Percentiles rank a stretch among this genome's conserved stretches.
These are phyloP conservation scores for Aristolochia contorta DNA, from an alignment of 164 flowering plant species.

Conservation along the genomic window DNA sequence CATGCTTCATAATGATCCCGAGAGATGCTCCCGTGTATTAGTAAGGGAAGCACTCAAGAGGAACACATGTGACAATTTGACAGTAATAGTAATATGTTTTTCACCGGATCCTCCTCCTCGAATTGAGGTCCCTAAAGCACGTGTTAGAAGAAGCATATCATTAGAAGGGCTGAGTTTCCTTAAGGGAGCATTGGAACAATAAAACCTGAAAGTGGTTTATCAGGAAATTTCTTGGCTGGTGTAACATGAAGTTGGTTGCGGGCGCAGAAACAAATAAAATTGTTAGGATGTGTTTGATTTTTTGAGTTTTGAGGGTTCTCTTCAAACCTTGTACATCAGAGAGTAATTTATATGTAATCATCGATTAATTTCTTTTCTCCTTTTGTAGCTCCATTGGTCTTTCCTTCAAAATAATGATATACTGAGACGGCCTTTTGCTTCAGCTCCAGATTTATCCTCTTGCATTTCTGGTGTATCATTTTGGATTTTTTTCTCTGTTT, in stretches of 20 bases:
- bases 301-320: background rate
- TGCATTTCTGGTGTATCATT: no score
- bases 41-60: constrained; percentile 86
- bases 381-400: background rate
- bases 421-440: no score
- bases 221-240: background rate
- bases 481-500: no score
- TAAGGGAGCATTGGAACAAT: constrained; percentile 52
- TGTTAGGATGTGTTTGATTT: constrained; percentile 4
- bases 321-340: constrained; percentile 5
- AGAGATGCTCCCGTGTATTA: constrained; percentile 70
- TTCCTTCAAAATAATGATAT: no score
- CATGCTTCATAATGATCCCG: constrained; percentile 87
- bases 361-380: background rate
- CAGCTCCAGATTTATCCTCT: no score
- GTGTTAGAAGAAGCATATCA: constrained; percentile 68
- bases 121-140: constrained; percentile 48
- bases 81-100: constrained; percentile 80
- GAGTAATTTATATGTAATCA: constrained; percentile 1
- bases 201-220: background rate
- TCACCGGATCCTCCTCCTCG: constrained; percentile 79
- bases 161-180: constrained; percentile 72
- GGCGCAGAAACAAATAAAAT: background rate
- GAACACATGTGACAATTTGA: constrained; percentile 71
- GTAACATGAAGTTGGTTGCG: background rate